A percentile compares a stretch with the other conserved stretches of the same genome.
Conservation (phyloP, 352 stramenopile genomes). For the Globisporangium perplexum region DNA sequence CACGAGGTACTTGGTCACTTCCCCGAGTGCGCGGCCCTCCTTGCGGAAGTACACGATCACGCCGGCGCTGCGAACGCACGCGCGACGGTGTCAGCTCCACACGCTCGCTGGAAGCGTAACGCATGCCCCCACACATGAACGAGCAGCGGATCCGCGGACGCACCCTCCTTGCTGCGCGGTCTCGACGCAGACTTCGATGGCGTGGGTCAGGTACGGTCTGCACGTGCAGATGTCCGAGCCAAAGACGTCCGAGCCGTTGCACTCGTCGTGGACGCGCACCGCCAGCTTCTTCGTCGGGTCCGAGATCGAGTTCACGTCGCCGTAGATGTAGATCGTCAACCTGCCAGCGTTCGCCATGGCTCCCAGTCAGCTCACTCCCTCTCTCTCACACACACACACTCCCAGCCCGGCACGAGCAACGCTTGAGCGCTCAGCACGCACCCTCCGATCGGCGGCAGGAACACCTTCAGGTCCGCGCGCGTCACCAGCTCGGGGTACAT, state of each 20-base stretch:
- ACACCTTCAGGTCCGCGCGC: constrained; percentile 97
- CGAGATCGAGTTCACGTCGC: constrained; percentile 94
- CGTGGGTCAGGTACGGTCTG: constrained; percentile 97
- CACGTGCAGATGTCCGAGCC: constrained; percentile 99
- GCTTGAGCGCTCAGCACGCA: constrained; percentile 23
- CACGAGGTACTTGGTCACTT: constrained; percentile 99
- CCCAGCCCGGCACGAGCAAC: background rate
- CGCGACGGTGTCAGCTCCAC: constrained; percentile 1
- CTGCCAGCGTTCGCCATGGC: constrained; percentile 16
- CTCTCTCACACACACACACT: too few relatives aligned
- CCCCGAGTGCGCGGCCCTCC: constrained; percentile 94
- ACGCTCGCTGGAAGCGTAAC: background rate
- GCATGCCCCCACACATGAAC: background rate
- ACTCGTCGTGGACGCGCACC: constrained; percentile 98
- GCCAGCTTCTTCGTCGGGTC: constrained; percentile 97
- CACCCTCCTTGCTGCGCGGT: constrained; percentile 96
- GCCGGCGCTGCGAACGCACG: constrained; percentile 53
- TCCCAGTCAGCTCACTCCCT: background rate
- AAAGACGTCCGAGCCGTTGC: constrained; percentile 98
- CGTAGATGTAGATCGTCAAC: constrained; percentile 98
- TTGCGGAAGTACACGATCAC: constrained; percentile 99
- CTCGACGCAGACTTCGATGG: constrained; percentile 98
- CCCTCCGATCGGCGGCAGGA: constrained; percentile 98
- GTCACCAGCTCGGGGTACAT: constrained; percentile 99
- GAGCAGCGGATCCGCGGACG: constrained; percentile 10